These are phyloP conservation scores for Phtheirospermum japonicum DNA, from an alignment of 257 asterid species.

Conservation along the genomic window DNA sequence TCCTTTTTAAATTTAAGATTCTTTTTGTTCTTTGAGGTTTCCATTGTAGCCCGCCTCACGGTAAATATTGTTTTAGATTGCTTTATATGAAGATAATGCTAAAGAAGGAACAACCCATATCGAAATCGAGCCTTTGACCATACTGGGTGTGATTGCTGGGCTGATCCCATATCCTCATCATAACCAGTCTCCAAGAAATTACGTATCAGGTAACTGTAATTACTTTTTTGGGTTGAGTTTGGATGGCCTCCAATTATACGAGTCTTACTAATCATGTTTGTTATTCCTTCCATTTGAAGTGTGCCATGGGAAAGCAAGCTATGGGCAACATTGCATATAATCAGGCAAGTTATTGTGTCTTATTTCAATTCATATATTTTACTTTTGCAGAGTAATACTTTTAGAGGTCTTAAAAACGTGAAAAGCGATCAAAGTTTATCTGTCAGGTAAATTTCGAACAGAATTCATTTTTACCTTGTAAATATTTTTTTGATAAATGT, in stretches of 20 bases:
- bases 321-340: conserved; percentile 97
- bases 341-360: conserved; percentile 51
- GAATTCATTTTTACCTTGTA: neutral
- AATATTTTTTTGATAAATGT: neutral
- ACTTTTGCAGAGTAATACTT: too few relatives aligned
- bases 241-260: neutral
- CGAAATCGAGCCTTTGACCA: conserved; percentile 97
- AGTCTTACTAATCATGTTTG: conserved; percentile 23
- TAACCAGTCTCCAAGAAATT: conserved; percentile 98
- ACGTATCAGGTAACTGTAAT: conserved; percentile 72
- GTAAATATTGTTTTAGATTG: conserved; percentile 51
- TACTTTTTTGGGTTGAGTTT: conserved; percentile 3
- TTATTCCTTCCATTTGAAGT: conserved; percentile 42
- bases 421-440: too few relatives aligned
- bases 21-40: conserved; percentile 13
- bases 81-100: conserved; percentile 82
- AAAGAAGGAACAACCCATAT: conserved; percentile 78
- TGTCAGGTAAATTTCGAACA: too few relatives aligned
- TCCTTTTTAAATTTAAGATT: conserved; percentile 9
- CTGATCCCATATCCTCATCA: conserved; percentile 99
- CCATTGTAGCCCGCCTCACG: conserved; percentile 23
- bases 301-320: conserved; percentile 99
- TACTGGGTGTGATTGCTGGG: conserved; percentile 88
- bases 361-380: neutral
- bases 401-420: too few relatives aligned